A percentile compares a stretch with the other conserved stretches of the same genome.
Evolutionary conservation across 2,329 filamentous ascomycete species (phyloP).

Genomic region (Onygenales sp.): DNA sequence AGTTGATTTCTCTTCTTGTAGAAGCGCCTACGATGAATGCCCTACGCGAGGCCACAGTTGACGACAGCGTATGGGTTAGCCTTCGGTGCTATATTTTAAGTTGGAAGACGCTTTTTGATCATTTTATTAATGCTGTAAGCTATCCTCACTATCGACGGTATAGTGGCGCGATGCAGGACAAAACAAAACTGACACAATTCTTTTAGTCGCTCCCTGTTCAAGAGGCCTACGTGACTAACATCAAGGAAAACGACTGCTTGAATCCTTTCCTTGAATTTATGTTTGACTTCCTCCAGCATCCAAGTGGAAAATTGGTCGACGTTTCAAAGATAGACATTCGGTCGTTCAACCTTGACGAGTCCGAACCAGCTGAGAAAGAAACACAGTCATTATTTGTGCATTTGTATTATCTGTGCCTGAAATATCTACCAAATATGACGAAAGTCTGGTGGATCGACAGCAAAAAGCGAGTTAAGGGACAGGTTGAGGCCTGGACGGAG

Average conservation of each 20-base stretch:
- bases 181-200: neutral
- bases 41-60: slow-evolving; percentile 56
- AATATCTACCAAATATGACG: slow-evolving; percentile 66
- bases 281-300: slow-evolving; percentile 77
- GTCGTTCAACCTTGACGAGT: slow-evolving; percentile 49
- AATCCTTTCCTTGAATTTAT: slow-evolving; percentile 64
- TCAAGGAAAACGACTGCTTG: slow-evolving; percentile 66
- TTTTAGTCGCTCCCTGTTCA: slow-evolving; percentile 66
- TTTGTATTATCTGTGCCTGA: slow-evolving; percentile 73
- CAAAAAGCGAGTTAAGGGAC: slow-evolving; percentile 66
- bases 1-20: slow-evolving; percentile 72
- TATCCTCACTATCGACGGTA: neutral
- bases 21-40: slow-evolving; percentile 64
- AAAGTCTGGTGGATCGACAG: slow-evolving; percentile 79
- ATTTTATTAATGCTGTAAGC: slow-evolving; percentile 59
- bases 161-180: neutral
- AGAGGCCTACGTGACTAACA: slow-evolving; percentile 65
- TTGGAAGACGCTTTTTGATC: slow-evolving; percentile 85
- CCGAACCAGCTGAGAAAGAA: slow-evolving; percentile 59
- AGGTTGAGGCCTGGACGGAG: slow-evolving; percentile 76
- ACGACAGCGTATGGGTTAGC: slow-evolving; percentile 54
- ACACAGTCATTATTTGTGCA: slow-evolving; percentile 78
- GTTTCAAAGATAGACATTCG: slow-evolving; percentile 61
- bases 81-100: slow-evolving; percentile 75
- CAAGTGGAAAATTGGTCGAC: slow-evolving; percentile 60